A percentile compares a stretch with the other conserved stretches of the same genome.
These are phyloP conservation scores for Cyclotella sp. DNA, from an alignment of 108 stramenopile genomes.

Conservation along the genomic window DNA sequence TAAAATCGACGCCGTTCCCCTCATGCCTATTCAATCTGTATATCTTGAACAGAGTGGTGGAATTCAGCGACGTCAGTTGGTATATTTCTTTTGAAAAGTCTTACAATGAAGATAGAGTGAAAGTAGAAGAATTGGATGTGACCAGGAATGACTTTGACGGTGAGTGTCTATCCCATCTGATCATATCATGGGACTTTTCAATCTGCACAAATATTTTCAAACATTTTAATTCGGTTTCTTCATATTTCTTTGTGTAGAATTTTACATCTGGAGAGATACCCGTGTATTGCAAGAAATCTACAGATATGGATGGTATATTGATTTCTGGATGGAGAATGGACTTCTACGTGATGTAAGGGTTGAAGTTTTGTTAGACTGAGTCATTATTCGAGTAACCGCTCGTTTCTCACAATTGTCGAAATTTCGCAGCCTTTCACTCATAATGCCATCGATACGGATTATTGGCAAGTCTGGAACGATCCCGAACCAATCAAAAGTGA, in stretches of 20 bases:
- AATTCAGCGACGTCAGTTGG: neutral
- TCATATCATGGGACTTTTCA: too few species aligned
- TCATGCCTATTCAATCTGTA: too few species aligned
- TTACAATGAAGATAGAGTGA: neutral
- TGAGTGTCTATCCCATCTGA: neutral
- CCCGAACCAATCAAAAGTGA: neutral
- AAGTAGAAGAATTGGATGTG: neutral
- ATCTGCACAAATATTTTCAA: too few species aligned
- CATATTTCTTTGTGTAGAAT: too few species aligned
- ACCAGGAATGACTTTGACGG: neutral
- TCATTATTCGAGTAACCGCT: neutral
- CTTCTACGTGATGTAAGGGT: conserved; percentile 1
- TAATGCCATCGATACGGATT: neutral
- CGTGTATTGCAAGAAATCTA: neutral
- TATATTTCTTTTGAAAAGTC: neutral
- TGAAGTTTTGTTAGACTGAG: too few species aligned
- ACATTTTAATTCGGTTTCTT: too few species aligned
- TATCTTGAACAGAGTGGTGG: neutral
- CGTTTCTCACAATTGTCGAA: neutral
- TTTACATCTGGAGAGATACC: neutral
- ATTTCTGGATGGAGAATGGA: conserved; percentile 4
- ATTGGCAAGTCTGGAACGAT: neutral
- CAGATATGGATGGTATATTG: neutral
- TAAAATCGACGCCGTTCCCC: too few species aligned
- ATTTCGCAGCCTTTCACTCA: neutral